Base-by-base conservation (phyloP, 192 early-diverging fungal species). In the Diversispora epigaea region DNA sequence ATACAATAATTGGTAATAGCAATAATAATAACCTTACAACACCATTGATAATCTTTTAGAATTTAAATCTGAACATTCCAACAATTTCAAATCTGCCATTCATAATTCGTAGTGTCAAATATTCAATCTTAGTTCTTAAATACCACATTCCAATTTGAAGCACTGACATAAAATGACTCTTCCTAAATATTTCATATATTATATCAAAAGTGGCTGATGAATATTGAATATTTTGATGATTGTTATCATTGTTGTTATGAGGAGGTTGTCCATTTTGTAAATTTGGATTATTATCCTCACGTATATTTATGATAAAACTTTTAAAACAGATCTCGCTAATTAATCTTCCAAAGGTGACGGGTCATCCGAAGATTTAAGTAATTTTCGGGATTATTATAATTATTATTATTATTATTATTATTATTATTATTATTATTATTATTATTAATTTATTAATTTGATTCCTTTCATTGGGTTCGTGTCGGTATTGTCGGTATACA, bases 11-110 rank as follows among this genome's bases (percentile, higher is more conserved):
- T n/a, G n/a, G n/a, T n/a, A n/a, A n/a, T n/a, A n/a, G n/a, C 2
- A 32, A 32, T 32, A 32, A 32, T 32, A 32, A 32, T 32, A 32
- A 89, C 87, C 86, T 68, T 88, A 83, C 21, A 94, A 77, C 17
- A 94, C 80, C 76, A 86, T 85, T 43, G 83, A 85, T 32, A 98
- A 77, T 3, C 95, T 87, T 41, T 83, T 77, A 5, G 89, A 86
- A 68, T 97, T 94, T 64, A 96, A 80, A 55, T 89, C 89, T 32
- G 91, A 92, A 77, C 90, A 96, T 77, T 97, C 95, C 46, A 98
- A 77, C 68, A 95, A 86, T 41, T 94, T 86, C 68, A 98, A 80
- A 75, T 98, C 96, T 3, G 86, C 56, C 86, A 84, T 62, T 93
- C 91, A 57, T 93, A 87, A 66, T 84, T 82, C 39, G 86, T 88